These are phyloP conservation scores for Suaeda aralocaspica DNA, from an alignment of 148 eudicot species.

Conservation along the genomic window DNA sequence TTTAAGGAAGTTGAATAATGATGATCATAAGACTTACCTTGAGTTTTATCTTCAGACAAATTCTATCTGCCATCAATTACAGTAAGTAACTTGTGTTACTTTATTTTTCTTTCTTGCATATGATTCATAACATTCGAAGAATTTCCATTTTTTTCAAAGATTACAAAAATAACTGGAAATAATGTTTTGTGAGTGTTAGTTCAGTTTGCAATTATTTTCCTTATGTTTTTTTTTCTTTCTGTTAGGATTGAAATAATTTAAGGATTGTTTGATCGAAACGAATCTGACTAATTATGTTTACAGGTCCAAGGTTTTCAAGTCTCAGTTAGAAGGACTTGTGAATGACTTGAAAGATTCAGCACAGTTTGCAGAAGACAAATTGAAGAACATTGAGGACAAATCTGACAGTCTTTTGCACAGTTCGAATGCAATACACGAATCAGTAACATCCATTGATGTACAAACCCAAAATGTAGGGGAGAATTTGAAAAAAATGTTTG, in stretches of 20 bases:
- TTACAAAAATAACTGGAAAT: no score
- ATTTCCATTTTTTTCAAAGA: no score
- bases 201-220: no score
- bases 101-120: background rate
- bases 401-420: constrained; percentile 42
- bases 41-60: constrained; percentile 64
- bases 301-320: constrained; percentile 64
- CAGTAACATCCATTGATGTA: constrained; percentile 43
- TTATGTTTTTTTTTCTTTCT: background rate
- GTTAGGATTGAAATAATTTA: no score
- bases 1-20: constrained; percentile 39
- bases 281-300: constrained; percentile 8
- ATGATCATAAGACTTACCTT: constrained; percentile 51
- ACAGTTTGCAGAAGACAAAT: constrained; percentile 51
- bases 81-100: constrained; percentile 30
- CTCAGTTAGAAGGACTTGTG: constrained; percentile 64
- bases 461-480: constrained; percentile 45
- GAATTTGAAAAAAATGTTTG: constrained; percentile 43
- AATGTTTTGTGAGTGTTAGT: no score
- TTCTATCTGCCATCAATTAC: constrained; percentile 73
- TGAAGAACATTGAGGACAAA: constrained; percentile 48
- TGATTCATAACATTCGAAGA: no score
- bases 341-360: constrained; percentile 67
- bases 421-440: constrained; percentile 43
- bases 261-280: background rate